Evolutionary conservation across 495 filamentous ascomycete species (phyloP).

Genomic region (Trichoderma erinaceum): DNA sequence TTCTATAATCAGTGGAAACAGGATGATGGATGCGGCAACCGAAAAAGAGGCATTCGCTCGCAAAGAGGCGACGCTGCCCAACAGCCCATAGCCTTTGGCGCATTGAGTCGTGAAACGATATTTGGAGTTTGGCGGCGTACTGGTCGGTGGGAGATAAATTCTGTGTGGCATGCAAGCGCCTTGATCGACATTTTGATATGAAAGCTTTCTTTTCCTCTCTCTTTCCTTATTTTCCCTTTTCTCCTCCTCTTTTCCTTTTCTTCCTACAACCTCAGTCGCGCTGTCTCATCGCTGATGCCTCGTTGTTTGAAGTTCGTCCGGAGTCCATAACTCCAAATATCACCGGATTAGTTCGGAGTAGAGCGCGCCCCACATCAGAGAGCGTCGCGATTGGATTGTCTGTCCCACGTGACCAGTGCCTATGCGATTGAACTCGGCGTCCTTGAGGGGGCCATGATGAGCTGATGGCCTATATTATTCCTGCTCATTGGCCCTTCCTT

Average conservation of each 20-base stretch:
- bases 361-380: conserved; percentile 7
- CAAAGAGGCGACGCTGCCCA: conserved; percentile 25
- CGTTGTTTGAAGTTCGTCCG: neutral
- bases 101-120: neutral
- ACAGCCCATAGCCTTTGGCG: neutral
- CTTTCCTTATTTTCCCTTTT: neutral
- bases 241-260: neutral
- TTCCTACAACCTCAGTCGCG: neutral
- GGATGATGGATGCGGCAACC: conserved; percentile 82
- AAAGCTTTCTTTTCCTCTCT: neutral
- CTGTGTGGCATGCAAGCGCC: neutral
- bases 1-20: conserved; percentile 79
- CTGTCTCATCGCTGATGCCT: conserved; percentile 2
- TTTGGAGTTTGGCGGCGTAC: conserved; percentile 1
- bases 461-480: conserved; percentile 12
- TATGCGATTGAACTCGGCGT: neutral
- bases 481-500: conserved; percentile 14
- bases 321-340: neutral
- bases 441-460: conserved; percentile 10
- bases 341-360: neutral
- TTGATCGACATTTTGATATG: neutral
- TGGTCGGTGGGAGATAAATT: neutral
- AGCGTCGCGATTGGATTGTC: conserved; percentile 5
- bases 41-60: conserved; percentile 61
- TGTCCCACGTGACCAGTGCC: neutral